A percentile compares a stretch with the other conserved stretches of the same genome.
Evolutionary conservation across 305 asterid genomes (phyloP).

Genomic region (Fraxinus albicans): DNA sequence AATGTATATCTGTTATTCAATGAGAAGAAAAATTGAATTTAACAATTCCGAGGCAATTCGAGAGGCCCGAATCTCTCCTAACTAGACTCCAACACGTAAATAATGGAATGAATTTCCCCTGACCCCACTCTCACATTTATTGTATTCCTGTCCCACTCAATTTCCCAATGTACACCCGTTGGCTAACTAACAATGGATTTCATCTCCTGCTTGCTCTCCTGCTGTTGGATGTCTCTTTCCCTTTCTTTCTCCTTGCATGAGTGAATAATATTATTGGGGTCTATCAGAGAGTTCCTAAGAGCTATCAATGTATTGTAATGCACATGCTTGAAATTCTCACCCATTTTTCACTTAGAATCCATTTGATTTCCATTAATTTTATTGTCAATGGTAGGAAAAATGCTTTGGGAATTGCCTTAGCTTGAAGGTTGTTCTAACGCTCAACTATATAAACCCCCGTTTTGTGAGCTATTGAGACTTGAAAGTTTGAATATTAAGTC

Average conservation of each 20-base stretch:
- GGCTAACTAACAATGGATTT: not conserved
- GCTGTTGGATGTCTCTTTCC: not conserved
- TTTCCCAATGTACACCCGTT: not conserved
- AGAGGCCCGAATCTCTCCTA: not conserved
- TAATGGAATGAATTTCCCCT: not conserved
- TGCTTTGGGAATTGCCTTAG: not conserved
- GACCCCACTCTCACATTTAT: not conserved
- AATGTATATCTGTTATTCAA: not conserved
- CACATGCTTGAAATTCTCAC: not conserved
- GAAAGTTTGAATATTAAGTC: not conserved
- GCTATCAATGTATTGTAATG: not conserved
- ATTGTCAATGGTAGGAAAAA: not conserved
- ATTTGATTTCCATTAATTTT: not conserved
- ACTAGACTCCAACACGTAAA: not conserved
- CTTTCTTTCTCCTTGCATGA: not conserved
- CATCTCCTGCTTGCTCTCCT: not conserved
- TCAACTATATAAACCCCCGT: not conserved
- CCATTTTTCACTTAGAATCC: not conserved
- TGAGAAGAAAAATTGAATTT: not conserved
- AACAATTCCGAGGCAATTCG: not conserved
- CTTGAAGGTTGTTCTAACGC: not conserved
- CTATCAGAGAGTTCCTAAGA: not conserved
- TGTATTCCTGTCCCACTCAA: not conserved
- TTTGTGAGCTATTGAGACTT: not conserved
- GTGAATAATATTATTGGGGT: not conserved